A percentile compares a stretch with the other conserved stretches of the same genome.
These are phyloP conservation scores for Entomortierella lignicola DNA, from an alignment of 192 early-diverging fungal genomes.

Conservation along the genomic window DNA sequence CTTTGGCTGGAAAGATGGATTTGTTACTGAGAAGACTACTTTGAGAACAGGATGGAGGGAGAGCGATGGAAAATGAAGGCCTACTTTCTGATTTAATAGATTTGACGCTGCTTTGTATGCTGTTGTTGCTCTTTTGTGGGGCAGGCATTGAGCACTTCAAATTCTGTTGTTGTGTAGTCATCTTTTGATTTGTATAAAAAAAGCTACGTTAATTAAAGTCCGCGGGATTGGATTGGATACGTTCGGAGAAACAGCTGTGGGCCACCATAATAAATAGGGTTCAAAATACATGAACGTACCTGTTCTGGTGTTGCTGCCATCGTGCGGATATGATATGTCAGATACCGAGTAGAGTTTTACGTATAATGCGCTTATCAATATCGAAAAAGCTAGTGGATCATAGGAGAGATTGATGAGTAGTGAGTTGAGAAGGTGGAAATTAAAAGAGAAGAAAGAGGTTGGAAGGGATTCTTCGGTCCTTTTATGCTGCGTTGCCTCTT, in stretches of 20 bases:
- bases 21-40: constrained; percentile 15
- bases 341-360: background rate
- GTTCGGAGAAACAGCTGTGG: too few relatives aligned
- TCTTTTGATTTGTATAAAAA: background rate
- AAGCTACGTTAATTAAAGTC: too few relatives aligned
- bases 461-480: background rate
- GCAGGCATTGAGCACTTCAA: background rate
- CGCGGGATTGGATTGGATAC: too few relatives aligned
- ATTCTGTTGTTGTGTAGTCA: background rate
- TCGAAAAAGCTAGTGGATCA: too few relatives aligned
- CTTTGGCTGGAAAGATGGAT: background rate
- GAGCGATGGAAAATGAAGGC: constrained; percentile 42
- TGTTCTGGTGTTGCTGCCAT: constrained; percentile 31
- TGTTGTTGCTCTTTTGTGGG: too few relatives aligned
- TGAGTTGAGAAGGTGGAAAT: background rate
- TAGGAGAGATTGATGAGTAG: background rate
- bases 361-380: background rate
- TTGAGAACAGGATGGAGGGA: constrained; percentile 28
- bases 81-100: constrained; percentile 17
- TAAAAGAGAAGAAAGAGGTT: background rate
- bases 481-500: background rate
- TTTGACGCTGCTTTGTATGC: background rate
- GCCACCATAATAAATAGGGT: too few relatives aligned
- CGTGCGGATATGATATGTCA: background rate
- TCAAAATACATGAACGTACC: constrained; percentile 8